A percentile compares a stretch with the other conserved stretches of the same genome.
These are phyloP conservation scores for Blechomonas ayalai DNA, from an alignment of 208 protist species.

Conservation along the genomic window DNA sequence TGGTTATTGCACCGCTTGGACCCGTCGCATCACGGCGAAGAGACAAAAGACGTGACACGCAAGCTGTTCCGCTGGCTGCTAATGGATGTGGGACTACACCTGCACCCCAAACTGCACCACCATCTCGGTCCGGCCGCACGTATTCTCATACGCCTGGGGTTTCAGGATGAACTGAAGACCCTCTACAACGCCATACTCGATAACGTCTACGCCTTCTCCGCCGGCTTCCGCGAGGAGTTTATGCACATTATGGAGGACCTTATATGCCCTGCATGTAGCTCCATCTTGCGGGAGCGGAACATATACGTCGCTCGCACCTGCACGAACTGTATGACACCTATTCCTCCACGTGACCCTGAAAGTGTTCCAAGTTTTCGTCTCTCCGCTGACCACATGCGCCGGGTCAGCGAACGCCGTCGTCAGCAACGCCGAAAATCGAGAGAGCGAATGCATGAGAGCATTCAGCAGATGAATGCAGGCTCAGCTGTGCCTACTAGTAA, in stretches of 20 bases:
- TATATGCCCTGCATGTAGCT: conserved; percentile 58
- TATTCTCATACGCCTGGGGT: conserved; percentile 51
- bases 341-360: conserved; percentile 46
- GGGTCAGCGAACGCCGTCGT: conserved; percentile 32
- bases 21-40: conserved; percentile 57
- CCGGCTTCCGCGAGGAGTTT: conserved; percentile 58
- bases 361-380: conserved; percentile 60
- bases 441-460: conserved; percentile 27
- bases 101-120: conserved; percentile 60
- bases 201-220: conserved; percentile 54
- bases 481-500: too few relatives aligned
- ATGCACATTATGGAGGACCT: conserved; percentile 67
- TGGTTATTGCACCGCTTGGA: conserved; percentile 77
- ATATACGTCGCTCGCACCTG: conserved; percentile 62
- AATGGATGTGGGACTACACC: conserved; percentile 69
- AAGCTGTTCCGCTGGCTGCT: conserved; percentile 81
- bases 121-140: conserved; percentile 65
- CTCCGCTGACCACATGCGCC: conserved; percentile 52
- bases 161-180: conserved; percentile 58
- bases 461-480: conserved; percentile 14
- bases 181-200: conserved; percentile 81
- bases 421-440: conserved; percentile 22
- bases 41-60: conserved; percentile 51
- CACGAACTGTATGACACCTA: conserved; percentile 49
- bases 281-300: conserved; percentile 41